A percentile compares a stretch with the other conserved stretches of the same genome.
These are phyloP conservation scores for Hypoxylon rubiginosum DNA, from an alignment of 2,329 filamentous ascomycete species.

Conservation along the genomic window DNA sequence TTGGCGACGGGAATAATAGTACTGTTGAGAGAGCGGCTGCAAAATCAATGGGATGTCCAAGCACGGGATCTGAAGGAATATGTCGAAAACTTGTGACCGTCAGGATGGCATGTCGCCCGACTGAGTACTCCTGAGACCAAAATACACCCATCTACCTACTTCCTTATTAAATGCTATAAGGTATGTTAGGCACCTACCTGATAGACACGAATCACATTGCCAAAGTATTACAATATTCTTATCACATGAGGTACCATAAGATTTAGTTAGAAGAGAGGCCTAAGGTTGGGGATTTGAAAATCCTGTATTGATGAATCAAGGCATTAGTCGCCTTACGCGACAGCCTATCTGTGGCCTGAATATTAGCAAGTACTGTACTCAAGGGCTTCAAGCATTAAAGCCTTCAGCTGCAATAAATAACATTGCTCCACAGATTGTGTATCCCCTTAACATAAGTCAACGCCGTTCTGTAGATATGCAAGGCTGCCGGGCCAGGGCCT, in stretches of 20 bases:
- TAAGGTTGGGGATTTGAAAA: slow-evolving; percentile 18
- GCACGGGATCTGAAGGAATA: slow-evolving; percentile 42
- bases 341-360: slow-evolving; percentile 20
- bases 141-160: too few species aligned
- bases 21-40: slow-evolving; percentile 32
- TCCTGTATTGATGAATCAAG: slow-evolving; percentile 35
- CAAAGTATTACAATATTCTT: not conserved
- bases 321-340: slow-evolving; percentile 14
- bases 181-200: too few species aligned
- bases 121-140: too few species aligned
- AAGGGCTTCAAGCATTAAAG: slow-evolving; percentile 27
- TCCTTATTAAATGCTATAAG: too few species aligned
- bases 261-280: not conserved
- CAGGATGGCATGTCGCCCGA: not conserved
- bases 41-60: slow-evolving; percentile 40
- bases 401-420: slow-evolving; percentile 32
- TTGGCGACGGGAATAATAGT: slow-evolving; percentile 35
- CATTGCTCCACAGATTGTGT: slow-evolving; percentile 39
- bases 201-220: too few species aligned
- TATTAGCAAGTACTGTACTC: slow-evolving; percentile 20
- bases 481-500: slow-evolving; percentile 23
- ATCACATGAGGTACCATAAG: not conserved
- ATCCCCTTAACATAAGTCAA: slow-evolving; percentile 43
- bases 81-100: slow-evolving; percentile 35
- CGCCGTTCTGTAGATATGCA: slow-evolving; percentile 33